Evolutionary conservation across 148 eudicot species (phyloP), one percentile per base, ranked within the genome.

Genomic region (Arbutus unedo): DNA sequence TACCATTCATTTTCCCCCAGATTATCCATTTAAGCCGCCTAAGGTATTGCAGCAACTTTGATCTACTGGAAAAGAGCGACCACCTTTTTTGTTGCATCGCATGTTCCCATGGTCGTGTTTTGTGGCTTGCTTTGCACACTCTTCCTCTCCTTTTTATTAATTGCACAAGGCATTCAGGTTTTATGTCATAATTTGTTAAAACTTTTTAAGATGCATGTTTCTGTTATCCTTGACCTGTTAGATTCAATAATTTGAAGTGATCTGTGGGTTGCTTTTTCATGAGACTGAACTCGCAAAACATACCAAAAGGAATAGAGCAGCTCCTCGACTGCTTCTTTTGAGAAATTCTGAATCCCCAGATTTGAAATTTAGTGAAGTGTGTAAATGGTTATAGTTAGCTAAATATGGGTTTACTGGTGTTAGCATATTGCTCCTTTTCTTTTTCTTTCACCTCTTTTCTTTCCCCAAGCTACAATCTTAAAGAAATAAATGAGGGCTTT

Each of bases 21-120:
- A 88, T 84, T 91, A 91, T 84, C 93, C 93, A 45, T 91, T 91
- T 54, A 90, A 91, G 87, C 94, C 94, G 80, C 94, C 94, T 60
- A 90, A 91, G 94, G 94, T 91, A 74, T 76, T 70, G 16, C 21
- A 18, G 66, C 23, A 62, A 62, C 16, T 56, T 14, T 6, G 2
- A 60, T 62, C 16, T 21, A 9, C 21, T 55, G 41, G 19, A 47
- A 80, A 49, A 80, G 8, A 8, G 19, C 11, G 14, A 47, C 23
- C 3, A 45, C 25, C 23, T 80, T 80, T 19, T 14, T 66, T 48
- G 47, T 10, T 41, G 16, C 18, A 7, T 55, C 10, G 21, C 14
- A 5, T 51, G 14, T 25, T 2, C 31, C 13, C 13, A 5, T 21
- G 44, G 43, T 76, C 66, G n/a, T 59, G n/a, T 59, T 51, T 21